phyloP scores from a whole-genome alignment of 495 filamentous ascomycete genomes.

The Aspergillus sparsus region DNA sequence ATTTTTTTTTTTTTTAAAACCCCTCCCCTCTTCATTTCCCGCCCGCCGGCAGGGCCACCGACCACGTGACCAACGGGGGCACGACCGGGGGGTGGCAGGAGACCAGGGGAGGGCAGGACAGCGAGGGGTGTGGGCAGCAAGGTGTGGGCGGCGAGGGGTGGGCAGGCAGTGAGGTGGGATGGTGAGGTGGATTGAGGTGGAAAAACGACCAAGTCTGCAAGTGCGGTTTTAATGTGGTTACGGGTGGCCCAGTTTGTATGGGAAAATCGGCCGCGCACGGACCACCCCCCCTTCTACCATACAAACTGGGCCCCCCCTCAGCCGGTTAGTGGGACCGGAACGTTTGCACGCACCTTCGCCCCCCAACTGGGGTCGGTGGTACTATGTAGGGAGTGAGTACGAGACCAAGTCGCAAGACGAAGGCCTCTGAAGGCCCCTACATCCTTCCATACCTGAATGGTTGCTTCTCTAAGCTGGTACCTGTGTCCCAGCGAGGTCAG shows the following conservation, averaged over 20 bases:
- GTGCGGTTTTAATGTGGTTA: background rate
- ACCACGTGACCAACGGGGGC: too few species aligned
- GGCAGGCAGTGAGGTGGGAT: too few species aligned
- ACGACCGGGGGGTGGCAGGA: too few species aligned
- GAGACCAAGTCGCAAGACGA: background rate
- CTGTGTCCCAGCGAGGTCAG: background rate
- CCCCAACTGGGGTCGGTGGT: constrained; percentile 2
- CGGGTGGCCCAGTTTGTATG: background rate
- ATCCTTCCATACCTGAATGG: constrained; percentile 1
- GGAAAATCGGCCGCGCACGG: constrained; percentile 1
- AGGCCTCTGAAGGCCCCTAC: background rate
- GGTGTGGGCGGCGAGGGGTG: too few species aligned
- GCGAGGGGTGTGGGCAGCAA: too few species aligned
- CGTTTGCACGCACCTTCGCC: constrained; percentile 2
- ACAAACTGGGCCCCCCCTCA: background rate
- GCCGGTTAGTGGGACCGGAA: background rate
- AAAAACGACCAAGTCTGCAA: too few species aligned
- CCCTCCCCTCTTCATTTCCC: too few species aligned
- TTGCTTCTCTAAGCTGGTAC: background rate
- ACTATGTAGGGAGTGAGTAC: constrained; percentile 2
- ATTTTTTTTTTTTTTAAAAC: too few species aligned
- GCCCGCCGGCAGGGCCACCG: too few species aligned
- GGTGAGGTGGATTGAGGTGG: too few species aligned
- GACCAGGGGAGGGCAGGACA: too few species aligned
- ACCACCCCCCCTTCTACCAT: background rate